These are phyloP conservation scores for Phytophthora pisi DNA, from an alignment of 352 stramenopile genomes.

Conservation along the genomic window DNA sequence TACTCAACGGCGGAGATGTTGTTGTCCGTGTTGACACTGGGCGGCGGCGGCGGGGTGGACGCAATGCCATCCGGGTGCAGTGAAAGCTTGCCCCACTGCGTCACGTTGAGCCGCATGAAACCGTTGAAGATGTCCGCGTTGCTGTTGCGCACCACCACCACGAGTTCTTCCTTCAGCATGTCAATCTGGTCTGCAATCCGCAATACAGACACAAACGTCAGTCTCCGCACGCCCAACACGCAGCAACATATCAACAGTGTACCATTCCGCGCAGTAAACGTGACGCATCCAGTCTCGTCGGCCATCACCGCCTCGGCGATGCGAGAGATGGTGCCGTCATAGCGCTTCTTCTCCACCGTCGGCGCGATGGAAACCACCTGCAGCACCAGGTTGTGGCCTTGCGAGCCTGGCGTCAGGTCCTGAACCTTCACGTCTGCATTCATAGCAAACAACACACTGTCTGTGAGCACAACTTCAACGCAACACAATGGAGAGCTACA, in stretches of 20 bases:
- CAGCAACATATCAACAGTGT: background rate
- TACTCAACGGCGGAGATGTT: constrained; percentile 87
- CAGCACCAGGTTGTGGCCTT: constrained; percentile 84
- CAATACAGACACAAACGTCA: constrained; percentile 10
- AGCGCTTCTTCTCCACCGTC: constrained; percentile 70
- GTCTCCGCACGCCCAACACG: background rate
- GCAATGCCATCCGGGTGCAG: constrained; percentile 71
- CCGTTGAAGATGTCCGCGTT: constrained; percentile 87
- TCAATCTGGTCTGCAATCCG: constrained; percentile 76
- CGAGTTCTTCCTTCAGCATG: constrained; percentile 51
- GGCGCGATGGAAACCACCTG: constrained; percentile 68
- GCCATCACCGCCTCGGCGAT: constrained; percentile 80
- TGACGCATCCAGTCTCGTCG: constrained; percentile 85
- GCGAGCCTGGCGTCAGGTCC: constrained; percentile 72
- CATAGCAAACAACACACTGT: background rate
- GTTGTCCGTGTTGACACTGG: constrained; percentile 58
- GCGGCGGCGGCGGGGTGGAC: constrained; percentile 68
- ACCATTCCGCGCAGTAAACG: constrained; percentile 84
- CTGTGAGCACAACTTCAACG: background rate
- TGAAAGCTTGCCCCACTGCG: constrained; percentile 84
- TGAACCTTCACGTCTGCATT: constrained; percentile 77
- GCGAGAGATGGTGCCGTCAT: constrained; percentile 66
- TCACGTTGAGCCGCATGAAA: constrained; percentile 87
- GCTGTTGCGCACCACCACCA: constrained; percentile 82
- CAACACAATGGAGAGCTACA: constrained; percentile 1